phyloP scores from a whole-genome alignment of 2,329 filamentous ascomycete genomes.

The Fusarium penzigii region DNA sequence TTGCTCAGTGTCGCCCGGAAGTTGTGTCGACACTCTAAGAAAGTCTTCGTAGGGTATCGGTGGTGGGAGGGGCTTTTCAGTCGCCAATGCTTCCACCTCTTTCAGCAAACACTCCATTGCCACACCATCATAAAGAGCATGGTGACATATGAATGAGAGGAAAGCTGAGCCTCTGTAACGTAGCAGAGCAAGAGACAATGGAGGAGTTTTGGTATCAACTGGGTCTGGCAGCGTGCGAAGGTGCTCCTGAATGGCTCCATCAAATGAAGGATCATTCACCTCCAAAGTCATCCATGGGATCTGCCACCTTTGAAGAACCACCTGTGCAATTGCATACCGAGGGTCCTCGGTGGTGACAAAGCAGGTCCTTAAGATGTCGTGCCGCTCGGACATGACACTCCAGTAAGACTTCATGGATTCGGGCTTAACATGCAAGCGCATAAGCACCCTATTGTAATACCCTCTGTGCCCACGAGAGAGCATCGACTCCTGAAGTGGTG shows the following conservation, averaged over 20 bases:
- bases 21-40: constrained; percentile 56
- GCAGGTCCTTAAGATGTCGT: constrained; percentile 76
- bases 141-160: constrained; percentile 63
- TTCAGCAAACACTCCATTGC: constrained; percentile 69
- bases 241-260: constrained; percentile 42
- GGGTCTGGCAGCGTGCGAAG: constrained; percentile 38
- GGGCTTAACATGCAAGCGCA: constrained; percentile 57
- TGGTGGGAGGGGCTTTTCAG: constrained; percentile 45
- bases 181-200: constrained; percentile 47
- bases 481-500: constrained; percentile 87
- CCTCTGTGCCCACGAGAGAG: constrained; percentile 55
- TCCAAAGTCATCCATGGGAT: constrained; percentile 43
- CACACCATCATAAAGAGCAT: constrained; percentile 84
- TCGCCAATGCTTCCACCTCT: constrained; percentile 66
- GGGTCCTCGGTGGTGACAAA: constrained; percentile 67
- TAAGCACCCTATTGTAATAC: constrained; percentile 73
- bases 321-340: constrained; percentile 68
- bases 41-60: constrained; percentile 64
- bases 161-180: constrained; percentile 32
- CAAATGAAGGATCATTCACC: constrained; percentile 33
- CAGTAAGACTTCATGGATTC: constrained; percentile 59
- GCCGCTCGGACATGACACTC: constrained; percentile 61
- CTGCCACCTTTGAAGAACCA: constrained; percentile 56
- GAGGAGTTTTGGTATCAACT: constrained; percentile 48
- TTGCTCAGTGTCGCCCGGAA: constrained; percentile 49